These are phyloP conservation scores for Pleurotus pulmonarius DNA, from an alignment of 768 basidiomycete species.

Conservation along the genomic window DNA sequence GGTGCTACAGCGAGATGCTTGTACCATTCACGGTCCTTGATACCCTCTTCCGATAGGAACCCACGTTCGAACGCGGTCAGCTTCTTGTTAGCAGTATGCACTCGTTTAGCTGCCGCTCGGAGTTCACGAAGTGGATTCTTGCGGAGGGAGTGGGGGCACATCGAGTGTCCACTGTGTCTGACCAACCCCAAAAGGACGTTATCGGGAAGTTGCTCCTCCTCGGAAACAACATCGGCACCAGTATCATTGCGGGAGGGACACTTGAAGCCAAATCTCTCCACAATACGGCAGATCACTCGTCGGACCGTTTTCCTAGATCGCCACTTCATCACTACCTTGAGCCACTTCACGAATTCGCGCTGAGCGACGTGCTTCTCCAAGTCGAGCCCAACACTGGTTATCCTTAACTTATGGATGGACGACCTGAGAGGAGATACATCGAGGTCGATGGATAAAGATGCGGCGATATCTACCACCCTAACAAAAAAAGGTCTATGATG, in stretches of 20 bases:
- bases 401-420: slow-evolving; percentile 32
- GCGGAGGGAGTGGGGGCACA: not conserved
- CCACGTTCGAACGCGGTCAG: slow-evolving; percentile 73
- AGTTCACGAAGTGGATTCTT: slow-evolving; percentile 37
- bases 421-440: slow-evolving; percentile 34
- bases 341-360: slow-evolving; percentile 29
- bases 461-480: slow-evolving; percentile 50
- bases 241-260: slow-evolving; percentile 16
- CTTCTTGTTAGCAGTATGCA: slow-evolving; percentile 60
- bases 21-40: slow-evolving; percentile 84
- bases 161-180: not conserved
- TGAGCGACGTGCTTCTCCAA: slow-evolving; percentile 41
- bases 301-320: slow-evolving; percentile 20
- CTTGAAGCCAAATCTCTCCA: slow-evolving; percentile 26
- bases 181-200: not conserved
- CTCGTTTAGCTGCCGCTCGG: slow-evolving; percentile 54
- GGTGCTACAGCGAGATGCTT: slow-evolving; percentile 83
- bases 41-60: slow-evolving; percentile 74
- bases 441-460: slow-evolving; percentile 18
- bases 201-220: slow-evolving; percentile 2
- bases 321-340: slow-evolving; percentile 29
- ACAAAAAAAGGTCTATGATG: not conserved
- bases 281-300: slow-evolving; percentile 30
- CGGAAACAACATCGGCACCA: not conserved
- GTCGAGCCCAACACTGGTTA: slow-evolving; percentile 40